Base-by-base conservation (phyloP, 306 rosid species). In the Cucurbita pepo region DNA sequence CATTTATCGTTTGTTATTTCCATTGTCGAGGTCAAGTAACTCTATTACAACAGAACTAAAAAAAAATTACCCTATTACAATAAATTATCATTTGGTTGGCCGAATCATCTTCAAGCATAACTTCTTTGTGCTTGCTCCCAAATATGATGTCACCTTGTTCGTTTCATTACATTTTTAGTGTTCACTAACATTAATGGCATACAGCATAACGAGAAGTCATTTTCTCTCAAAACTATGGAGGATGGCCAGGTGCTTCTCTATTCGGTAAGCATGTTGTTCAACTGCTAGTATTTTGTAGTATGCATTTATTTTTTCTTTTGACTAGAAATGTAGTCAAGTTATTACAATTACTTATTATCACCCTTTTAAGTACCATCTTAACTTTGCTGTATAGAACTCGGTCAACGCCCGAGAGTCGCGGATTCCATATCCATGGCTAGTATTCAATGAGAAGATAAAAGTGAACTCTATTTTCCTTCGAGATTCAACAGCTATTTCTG, bases 401-500 rank as follows among this genome's bases (percentile, higher is more conserved):
- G 95, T 95, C 66, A 95, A 91, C 88, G 89, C 96, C 54, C 92
- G 96, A 81, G 99, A 91, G 80, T 70, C 88, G 44, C 84, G 81
- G 82, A 91, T 91, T 85, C 96, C 97, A 16, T 89, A 83, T 86
- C 96, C 99, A 34, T 95, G 99, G 99, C 84, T 95, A 52, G 88
- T 95, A 83, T 95, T 95, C 74, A 95, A 95, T 44, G 97, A 91
- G 88, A 94, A 94, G 86, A 81, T 94, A 73, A 94, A 91, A 85
- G 97, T 94, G 89, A 91, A 94, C 84, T 91, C 99, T 41, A 86
- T 94, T 81, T 91, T 94, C 71, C 92, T 94, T 75, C 97, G 96
- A 58, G 99, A 94, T 85, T 89, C 99, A 60, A 91, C 99, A 62
- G 99, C 91, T 50, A 88, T 94, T 55, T 81, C 90, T 78, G 99